Base-by-base conservation (phyloP, 2,329 filamentous ascomycete species). In the Cladosporium sp. region DNA sequence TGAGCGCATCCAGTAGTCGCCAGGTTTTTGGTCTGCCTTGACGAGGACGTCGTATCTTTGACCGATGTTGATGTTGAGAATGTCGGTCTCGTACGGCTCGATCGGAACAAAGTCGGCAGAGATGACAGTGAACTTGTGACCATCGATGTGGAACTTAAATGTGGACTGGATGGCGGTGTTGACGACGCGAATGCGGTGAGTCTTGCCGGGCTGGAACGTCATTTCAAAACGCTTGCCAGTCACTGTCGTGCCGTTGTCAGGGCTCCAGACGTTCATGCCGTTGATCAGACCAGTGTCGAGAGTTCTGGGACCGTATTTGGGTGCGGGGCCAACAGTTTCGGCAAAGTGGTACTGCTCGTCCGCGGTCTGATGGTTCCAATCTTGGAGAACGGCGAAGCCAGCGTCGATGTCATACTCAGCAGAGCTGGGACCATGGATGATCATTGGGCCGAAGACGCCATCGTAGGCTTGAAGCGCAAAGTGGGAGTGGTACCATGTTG, bases 261-360 rank as follows among this genome's bases (percentile, higher is more conserved):
- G 48, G 50, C 61, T 60, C 57, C 65, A 72, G 1, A 67, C 65
- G 56, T 74, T 74, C 54, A 66, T 70, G 18, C 72, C 72, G 57
- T 75, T 75, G 63, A 75, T 74, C 4, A 74, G 60, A 49, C 68
- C 70, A 45, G 68, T 74, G 58, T 73, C 70, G 9, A 74, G 62
- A 3, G 61, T 68, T 9, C 63, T 68, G 3, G 70, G 68, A 13
- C 65, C 65, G 18, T 56, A 59, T 10, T 33, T 40, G 5, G 52
- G 50, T 35, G 43, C 35, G 9, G 18, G 14, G 8, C 41, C 41
- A 66, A 69, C 70, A 44, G 72, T 70, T 33, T 68, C 64, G 4
- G 48, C 48, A 9, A 10, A 11, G 40, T 50, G 48, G 18, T 50
- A 50, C 9, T 37, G 31, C 3, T 19, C 13, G 16, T 50, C 32